These are phyloP conservation scores for Emmonsia crescens DNA, from an alignment of 2,329 filamentous ascomycete species.

Conservation along the genomic window DNA sequence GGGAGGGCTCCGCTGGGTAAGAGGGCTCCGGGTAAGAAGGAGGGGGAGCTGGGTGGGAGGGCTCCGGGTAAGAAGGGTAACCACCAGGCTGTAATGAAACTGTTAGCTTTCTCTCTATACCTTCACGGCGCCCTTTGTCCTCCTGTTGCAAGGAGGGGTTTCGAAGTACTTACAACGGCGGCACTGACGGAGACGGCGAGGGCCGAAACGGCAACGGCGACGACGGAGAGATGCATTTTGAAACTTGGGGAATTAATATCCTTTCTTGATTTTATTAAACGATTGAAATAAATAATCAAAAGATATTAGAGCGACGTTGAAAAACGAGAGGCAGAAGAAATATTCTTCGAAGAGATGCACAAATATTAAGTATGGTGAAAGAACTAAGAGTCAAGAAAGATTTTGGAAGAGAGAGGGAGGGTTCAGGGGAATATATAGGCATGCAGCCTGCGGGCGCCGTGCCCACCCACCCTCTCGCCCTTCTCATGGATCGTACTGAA, in stretches of 20 bases:
- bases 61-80: background rate
- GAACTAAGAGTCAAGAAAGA: background rate
- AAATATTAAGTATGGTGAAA: background rate
- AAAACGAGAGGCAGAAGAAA: slow-evolving; percentile 4
- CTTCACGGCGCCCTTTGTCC: background rate
- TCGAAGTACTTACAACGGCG: background rate
- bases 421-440: background rate
- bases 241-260: background rate
- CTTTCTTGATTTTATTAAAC: background rate
- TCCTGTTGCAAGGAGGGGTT: background rate
- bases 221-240: slow-evolving; percentile 13
- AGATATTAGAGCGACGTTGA: background rate
- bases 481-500: background rate
- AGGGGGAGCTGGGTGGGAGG: background rate
- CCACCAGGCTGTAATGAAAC: background rate
- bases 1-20: background rate
- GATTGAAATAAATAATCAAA: background rate
- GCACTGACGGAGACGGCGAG: slow-evolving; percentile 4
- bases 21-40: background rate
- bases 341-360: background rate
- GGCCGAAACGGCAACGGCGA: slow-evolving; percentile 14
- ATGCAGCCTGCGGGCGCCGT: background rate
- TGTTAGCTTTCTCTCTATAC: background rate
- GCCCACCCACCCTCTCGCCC: background rate
- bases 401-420: background rate